Evolutionary conservation across 2,329 filamentous ascomycete species (phyloP), one percentile per base, ranked within the genome.

Genomic region (Rhytidhysteron rufulum): DNA sequence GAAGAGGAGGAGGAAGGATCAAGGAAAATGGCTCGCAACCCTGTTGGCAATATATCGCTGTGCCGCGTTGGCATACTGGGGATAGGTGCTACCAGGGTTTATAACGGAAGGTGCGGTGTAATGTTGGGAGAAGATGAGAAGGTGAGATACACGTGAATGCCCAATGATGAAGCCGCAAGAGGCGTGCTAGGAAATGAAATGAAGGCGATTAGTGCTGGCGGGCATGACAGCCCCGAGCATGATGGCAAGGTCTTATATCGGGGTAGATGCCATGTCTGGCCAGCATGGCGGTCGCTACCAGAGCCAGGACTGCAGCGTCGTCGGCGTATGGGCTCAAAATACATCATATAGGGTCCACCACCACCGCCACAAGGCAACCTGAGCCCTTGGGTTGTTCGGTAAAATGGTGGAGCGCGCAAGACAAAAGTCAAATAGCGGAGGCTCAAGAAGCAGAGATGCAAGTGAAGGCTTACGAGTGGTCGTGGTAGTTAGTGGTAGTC

Each of bases 151-250:
- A 13, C 24, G 24, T 27, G 8, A 13, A 45, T 45, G 33, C 34
- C 39, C 37, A 16, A 31, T 7, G 24, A 7, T 13, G 24, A 13
- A 27, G 13, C 11, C 37, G 27, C 35, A 31, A 37, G 41, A 41
- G 48, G 48, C 41, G 40, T 45, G 16, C 20, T n/a, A n/a, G n/a
- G n/a, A n/a, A n/a, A 34, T 20, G 27, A 37, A 38, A 44, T 24
- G 37, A 42, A 29, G 35, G 42, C 40, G 25, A 49, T 37, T 32
- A 33, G 31, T 31, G 39, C 13, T 40, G 36, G 49, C 55, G 52
- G 60, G 47, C 47, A 60, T 45, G 43, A 43, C 53, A 30, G 52
- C 45, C 25, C 34, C 29, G 40, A 34, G 31, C 33, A 38, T 43
- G 34, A 5, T 45, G 21, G 15, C 31, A 35, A 34, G 31, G 27